Evolutionary conservation across 352 stramenopile genomes (phyloP).

Genomic region (Thraustochytrium sp.): DNA sequence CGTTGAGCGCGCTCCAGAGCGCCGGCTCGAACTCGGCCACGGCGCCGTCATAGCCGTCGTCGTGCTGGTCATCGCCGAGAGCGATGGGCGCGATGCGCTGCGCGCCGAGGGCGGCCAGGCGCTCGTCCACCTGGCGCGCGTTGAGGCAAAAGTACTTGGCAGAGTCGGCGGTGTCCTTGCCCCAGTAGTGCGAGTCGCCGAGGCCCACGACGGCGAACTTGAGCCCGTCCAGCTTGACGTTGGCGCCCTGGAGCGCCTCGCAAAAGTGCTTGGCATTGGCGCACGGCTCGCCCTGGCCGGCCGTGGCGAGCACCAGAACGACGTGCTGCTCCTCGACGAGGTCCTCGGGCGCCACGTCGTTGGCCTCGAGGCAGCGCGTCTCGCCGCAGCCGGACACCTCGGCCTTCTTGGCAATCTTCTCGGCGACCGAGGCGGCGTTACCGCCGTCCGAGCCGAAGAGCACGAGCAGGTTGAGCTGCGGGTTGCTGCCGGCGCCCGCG

Average conservation of each 20-base stretch:
- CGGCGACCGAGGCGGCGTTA: conserved; percentile 65
- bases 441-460: conserved; percentile 71
- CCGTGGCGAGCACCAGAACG: conserved; percentile 68
- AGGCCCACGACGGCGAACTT: conserved; percentile 71
- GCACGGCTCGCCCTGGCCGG: conserved; percentile 69
- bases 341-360: conserved; percentile 33
- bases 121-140: conserved; percentile 62
- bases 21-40: conserved; percentile 66
- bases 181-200: conserved; percentile 71
- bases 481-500: conserved; percentile 49
- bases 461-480: conserved; percentile 64
- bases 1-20: conserved; percentile 67
- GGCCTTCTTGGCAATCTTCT: conserved; percentile 66
- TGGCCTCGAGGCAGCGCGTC: conserved; percentile 64
- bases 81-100: conserved; percentile 59
- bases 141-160: conserved; percentile 76
- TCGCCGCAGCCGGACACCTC: conserved; percentile 72
- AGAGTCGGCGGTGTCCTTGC: conserved; percentile 60
- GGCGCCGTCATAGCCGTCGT: conserved; percentile 66
- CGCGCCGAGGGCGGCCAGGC: conserved; percentile 65
- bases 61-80: conserved; percentile 71
- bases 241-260: conserved; percentile 60
- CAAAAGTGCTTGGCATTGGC: conserved; percentile 71
- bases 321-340: conserved; percentile 55
- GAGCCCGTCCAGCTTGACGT: conserved; percentile 59